Base-by-base conservation (phyloP, 495 filamentous ascomycete species). In the Geoglossum glabrum region DNA sequence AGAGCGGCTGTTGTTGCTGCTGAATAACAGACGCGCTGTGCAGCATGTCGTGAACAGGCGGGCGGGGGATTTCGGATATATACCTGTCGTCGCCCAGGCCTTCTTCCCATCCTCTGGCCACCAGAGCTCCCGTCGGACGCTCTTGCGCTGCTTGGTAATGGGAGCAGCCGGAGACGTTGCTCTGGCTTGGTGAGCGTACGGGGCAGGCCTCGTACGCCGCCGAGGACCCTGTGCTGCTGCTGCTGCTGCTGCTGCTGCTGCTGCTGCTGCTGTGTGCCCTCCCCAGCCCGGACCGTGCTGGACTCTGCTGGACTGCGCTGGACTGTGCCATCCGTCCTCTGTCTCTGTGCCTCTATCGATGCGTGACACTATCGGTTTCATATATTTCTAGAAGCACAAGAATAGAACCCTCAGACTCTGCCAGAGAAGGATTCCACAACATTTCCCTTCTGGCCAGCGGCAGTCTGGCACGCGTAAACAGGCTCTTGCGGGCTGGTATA, bases 321-420 rank as follows among this genome's bases (percentile, higher is more conserved):
- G 40, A 45, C 40, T 19, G 36, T 15, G 36, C 13, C 36, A 15
- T 40, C 6, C 36, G 49, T 52, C 3, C 49, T 52, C 46, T 50
- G 46, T 7, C 36, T 15, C 4, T 40, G 36, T n/a, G n/a, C n/a
- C n/a, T n/a, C n/a, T n/a, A n/a, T n/a, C 36, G 6, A 40, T 50
- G 46, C 46, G 9, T 25, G 46, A 52, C 49, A 52, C 19, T 21
- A 4, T 4, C 25, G 19, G 49, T 52, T 52, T 52, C 49, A 52
- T 15, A 52, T 52, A 27, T 52, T 52, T 52, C 49, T 52, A 52
- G 49, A 52, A 52, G 49, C 49, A 52, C 49, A 28, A 30, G 49
- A 52, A 30, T 30, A 52, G 43, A 47, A 47, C 15, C 43, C 5
- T 47, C 15, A 17, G 19, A 47, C 15, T 23, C 43, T 47, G 43